Conservation (phyloP, 2,329 filamentous ascomycete species). For the Exophiala mesophila region DNA sequence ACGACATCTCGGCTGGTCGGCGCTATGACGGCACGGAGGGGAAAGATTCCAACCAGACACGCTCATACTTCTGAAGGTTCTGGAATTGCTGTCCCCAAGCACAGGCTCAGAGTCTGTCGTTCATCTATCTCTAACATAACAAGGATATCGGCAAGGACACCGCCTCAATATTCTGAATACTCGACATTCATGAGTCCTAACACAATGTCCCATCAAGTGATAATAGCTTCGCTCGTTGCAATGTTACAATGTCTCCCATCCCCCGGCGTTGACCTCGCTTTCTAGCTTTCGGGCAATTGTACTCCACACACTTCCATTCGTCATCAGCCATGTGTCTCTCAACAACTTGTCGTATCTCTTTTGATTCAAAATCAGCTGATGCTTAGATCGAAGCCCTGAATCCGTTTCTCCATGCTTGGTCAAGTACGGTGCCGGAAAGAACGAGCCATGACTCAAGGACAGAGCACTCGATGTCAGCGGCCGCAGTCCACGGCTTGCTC, state of each 20-base stretch:
- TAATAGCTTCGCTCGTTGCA: too few relatives aligned
- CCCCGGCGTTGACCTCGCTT: slow-evolving; percentile 92
- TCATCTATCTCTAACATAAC: too few relatives aligned
- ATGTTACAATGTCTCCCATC: slow-evolving; percentile 73
- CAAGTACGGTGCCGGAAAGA: slow-evolving; percentile 83
- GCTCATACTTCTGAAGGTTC: too few relatives aligned
- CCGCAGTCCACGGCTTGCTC: slow-evolving; percentile 6
- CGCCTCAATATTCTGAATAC: too few relatives aligned
- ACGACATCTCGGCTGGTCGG: too few relatives aligned
- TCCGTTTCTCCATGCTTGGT: slow-evolving; percentile 96
- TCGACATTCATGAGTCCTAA: too few relatives aligned
- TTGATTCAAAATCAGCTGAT: slow-evolving; percentile 89
- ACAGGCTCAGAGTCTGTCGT: too few relatives aligned
- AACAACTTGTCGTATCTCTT: slow-evolving; percentile 87
- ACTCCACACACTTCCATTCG: slow-evolving; percentile 80
- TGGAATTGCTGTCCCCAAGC: too few relatives aligned
- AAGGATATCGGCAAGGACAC: too few relatives aligned
- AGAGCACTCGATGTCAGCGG: slow-evolving; percentile 6
- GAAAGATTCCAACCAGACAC: too few relatives aligned
- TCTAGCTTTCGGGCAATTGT: slow-evolving; percentile 86
- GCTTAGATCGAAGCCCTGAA: slow-evolving; percentile 77
- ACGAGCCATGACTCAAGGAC: slow-evolving; percentile 59
- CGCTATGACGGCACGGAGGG: too few relatives aligned
- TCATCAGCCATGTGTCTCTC: slow-evolving; percentile 66
- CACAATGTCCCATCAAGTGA: too few relatives aligned